Percentiles rank a stretch among this genome's conserved stretches.
These are phyloP conservation scores for Santalum album DNA, from an alignment of 164 flowering plant genomes.

Conservation along the genomic window DNA sequence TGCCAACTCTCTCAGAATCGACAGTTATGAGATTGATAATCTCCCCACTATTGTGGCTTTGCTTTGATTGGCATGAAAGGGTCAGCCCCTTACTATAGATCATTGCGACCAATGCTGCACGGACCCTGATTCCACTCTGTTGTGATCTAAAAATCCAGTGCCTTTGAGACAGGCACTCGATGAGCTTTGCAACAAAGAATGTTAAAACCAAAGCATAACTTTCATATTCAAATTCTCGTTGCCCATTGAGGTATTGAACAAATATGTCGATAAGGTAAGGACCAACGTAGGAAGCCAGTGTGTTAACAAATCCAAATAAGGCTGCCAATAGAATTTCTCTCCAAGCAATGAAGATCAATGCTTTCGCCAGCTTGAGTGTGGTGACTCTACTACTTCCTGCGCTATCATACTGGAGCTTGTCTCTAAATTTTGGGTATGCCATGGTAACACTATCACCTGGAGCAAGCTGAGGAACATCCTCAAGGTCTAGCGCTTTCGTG, in stretches of 20 bases:
- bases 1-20: conserved; percentile 63
- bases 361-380: conserved; percentile 35
- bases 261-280: conserved; percentile 64
- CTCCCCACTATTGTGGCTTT: conserved; percentile 56
- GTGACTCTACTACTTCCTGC: conserved; percentile 21
- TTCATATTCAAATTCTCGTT: conserved; percentile 24
- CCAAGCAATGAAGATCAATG: conserved; percentile 35
- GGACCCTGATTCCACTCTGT: conserved; percentile 34
- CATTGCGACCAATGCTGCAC: conserved; percentile 38
- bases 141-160: conserved; percentile 54
- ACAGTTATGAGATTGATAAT: conserved; percentile 68
- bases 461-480: conserved; percentile 61
- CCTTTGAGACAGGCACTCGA: conserved; percentile 54
- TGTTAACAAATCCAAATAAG: conserved; percentile 25
- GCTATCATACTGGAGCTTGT: conserved; percentile 32
- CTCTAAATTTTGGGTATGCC: conserved; percentile 27
- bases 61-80: conserved; percentile 55
- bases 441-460: conserved; percentile 33
- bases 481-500: conserved; percentile 50
- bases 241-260: conserved; percentile 58
- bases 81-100: conserved; percentile 55
- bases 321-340: conserved; percentile 34
- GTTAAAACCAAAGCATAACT: conserved; percentile 44
- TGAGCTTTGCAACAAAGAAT: conserved; percentile 50
- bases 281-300: conserved; percentile 57